phyloP scores from a whole-genome alignment of 1,284 basidiomycete genomes.

The Marasmius fiardii region DNA sequence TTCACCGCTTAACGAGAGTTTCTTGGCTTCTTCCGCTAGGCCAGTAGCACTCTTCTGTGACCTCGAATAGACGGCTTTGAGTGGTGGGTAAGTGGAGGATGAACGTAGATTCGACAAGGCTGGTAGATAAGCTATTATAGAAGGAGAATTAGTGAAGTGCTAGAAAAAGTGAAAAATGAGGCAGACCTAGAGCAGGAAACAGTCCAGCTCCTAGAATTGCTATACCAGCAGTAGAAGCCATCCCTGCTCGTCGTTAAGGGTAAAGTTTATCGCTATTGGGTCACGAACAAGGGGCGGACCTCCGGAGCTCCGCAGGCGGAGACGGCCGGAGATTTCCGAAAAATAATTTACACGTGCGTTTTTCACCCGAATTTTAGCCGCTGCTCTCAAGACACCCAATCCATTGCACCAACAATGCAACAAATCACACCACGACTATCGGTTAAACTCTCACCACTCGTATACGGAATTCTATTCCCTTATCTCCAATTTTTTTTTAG shows the following conservation, averaged over 20 bases:
- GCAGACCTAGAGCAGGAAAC: slow-evolving; percentile 67
- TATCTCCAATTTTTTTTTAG: too few relatives aligned
- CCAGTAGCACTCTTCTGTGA: slow-evolving; percentile 58
- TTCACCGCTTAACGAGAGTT: slow-evolving; percentile 10
- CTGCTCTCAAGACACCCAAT: too few relatives aligned
- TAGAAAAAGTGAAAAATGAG: slow-evolving; percentile 1
- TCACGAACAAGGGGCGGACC: too few relatives aligned
- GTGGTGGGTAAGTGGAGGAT: slow-evolving; percentile 27
- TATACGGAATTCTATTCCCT: too few relatives aligned
- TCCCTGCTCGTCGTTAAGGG: background rate
- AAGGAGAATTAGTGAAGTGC: slow-evolving; percentile 19
- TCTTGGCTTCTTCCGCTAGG: slow-evolving; percentile 43
- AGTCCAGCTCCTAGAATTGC: slow-evolving; percentile 74
- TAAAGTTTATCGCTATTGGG: background rate
- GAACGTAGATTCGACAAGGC: slow-evolving; percentile 51
- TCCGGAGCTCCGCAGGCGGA: too few relatives aligned
- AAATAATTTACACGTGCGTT: too few relatives aligned
- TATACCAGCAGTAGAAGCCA: slow-evolving; percentile 33
- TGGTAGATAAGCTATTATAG: slow-evolving; percentile 64
- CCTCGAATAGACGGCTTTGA: slow-evolving; percentile 80
- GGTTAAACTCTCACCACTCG: too few relatives aligned
- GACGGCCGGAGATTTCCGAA: too few relatives aligned
- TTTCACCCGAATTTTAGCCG: too few relatives aligned
- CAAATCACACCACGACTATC: too few relatives aligned
- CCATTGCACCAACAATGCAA: too few relatives aligned